phyloP scores from a whole-genome alignment of 306 rosid species.

The Crotalaria pallida region DNA sequence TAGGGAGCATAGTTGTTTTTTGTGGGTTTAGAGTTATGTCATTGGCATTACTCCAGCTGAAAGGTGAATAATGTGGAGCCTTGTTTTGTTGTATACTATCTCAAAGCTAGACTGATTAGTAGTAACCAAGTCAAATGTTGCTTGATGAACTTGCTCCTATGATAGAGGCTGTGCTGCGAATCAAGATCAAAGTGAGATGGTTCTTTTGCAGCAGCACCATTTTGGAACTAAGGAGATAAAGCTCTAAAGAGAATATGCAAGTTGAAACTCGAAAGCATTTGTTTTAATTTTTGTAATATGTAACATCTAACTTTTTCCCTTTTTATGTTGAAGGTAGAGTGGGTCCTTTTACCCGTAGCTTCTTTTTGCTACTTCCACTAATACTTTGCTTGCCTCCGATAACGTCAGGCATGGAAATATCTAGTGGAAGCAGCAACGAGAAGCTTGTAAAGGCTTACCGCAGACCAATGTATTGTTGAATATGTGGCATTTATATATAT shows the following conservation, averaged over 20 bases:
- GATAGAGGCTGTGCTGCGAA: slow-evolving; percentile 19
- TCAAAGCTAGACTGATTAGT: slow-evolving; percentile 17
- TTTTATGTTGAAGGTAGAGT: slow-evolving; percentile 4
- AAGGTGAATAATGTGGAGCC: slow-evolving; percentile 12
- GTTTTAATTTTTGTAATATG: neutral
- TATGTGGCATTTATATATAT: slow-evolving; percentile 11
- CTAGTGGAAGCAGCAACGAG: slow-evolving; percentile 99
- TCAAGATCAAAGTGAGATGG: slow-evolving; percentile 19
- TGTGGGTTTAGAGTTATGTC: slow-evolving; percentile 27
- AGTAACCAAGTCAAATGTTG: slow-evolving; percentile 22
- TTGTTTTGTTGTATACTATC: slow-evolving; percentile 25
- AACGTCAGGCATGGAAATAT: slow-evolving; percentile 52
- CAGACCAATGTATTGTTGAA: slow-evolving; percentile 24
- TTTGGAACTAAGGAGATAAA: slow-evolving; percentile 13
- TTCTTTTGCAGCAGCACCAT: slow-evolving; percentile 28
- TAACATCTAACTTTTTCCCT: neutral
- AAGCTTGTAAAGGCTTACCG: slow-evolving; percentile 57
- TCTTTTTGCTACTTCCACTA: slow-evolving; percentile 98
- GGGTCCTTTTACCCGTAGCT: slow-evolving; percentile 50
- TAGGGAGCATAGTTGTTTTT: slow-evolving; percentile 29
- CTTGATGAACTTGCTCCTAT: slow-evolving; percentile 16
- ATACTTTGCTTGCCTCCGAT: slow-evolving; percentile 60
- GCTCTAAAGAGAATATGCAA: slow-evolving; percentile 19
- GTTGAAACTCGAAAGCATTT: slow-evolving; percentile 22
- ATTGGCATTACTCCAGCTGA: slow-evolving; percentile 22